Base-by-base conservation (phyloP, 2,329 filamentous ascomycete species). In the Ophiocordyceps camponoti-saundersi region DNA sequence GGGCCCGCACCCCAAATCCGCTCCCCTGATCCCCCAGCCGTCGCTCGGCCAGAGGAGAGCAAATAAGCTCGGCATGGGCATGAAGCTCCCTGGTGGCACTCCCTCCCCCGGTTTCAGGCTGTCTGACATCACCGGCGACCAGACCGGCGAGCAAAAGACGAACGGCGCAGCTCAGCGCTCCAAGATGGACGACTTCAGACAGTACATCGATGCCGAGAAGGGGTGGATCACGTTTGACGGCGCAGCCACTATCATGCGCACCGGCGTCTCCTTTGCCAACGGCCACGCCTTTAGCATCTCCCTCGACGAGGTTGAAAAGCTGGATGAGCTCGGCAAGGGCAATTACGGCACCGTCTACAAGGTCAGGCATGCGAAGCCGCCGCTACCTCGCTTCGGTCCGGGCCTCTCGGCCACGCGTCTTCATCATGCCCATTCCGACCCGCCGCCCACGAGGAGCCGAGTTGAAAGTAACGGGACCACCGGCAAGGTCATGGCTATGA, bases 291-390 rank as follows among this genome's bases (percentile, higher is more conserved):
- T 98, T 64, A 87, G 75, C 57, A 96, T 98, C 58, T 96, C 90
- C 4, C 71, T 98, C 41, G 90, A 98, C 58, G 90, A 98, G 62
- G 85, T 98, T 6, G 87, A 96, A 56, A 90, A 86, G 1, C 61
- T 96, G 48, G 87, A 90, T 51, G 92, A 98, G 67, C 69, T 98
- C 13, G 92, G 92, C 44, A 98, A 96, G 65, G 92, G 92, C 40
- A 98, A 98, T 61, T 98, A 98, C 57, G 92, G 92, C 50, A 96
- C 90, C 1, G 92, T 98, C 4, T 96, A 94, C 73, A 95, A 92
- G 63, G 92, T 96, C 48, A 79, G 82, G 56, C 92, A 98, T 65
- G 79, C 84, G 48, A 81, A 87, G 57, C 73, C 72, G 13, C 64
- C 65, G 45, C 63, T 68, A 18, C 75, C 75, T 1, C 70, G 77